Conservation (phyloP, 306 rosid species). For the Arachis hypogaea region DNA sequence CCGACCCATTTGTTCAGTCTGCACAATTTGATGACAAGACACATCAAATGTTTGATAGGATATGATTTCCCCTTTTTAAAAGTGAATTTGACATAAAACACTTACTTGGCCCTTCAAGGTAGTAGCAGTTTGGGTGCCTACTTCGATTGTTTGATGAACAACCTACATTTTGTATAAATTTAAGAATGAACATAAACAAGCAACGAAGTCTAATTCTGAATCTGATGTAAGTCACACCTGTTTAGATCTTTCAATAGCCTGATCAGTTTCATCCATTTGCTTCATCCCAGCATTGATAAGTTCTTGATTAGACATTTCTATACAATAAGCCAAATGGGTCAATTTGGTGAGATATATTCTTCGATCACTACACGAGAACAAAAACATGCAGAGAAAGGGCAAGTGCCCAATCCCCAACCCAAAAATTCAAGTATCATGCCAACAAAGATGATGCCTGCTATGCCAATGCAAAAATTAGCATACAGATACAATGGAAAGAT, state of each 20-base stretch:
- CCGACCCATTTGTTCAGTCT: conserved; percentile 99
- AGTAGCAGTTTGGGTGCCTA: conserved; percentile 92
- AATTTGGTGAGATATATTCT: conserved; percentile 29
- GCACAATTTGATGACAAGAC: conserved; percentile 39
- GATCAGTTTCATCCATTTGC: conserved; percentile 97
- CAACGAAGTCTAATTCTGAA: conserved; percentile 10
- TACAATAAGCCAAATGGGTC: conserved; percentile 41
- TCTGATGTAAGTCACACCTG: conserved; percentile 66
- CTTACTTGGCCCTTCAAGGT: conserved; percentile 96
- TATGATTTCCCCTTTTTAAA: conserved; percentile 8
- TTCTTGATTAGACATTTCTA: conserved; percentile 98
- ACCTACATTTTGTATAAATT: conserved; percentile 49
- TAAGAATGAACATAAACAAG: conserved; percentile 36
- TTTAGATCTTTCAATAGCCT: conserved; percentile 84
- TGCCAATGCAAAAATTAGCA: not conserved
- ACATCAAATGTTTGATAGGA: conserved; percentile 37
- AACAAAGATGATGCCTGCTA: not conserved
- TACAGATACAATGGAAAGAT: not conserved
- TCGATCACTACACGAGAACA: not conserved
- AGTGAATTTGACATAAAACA: conserved; percentile 31
- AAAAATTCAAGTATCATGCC: not conserved
- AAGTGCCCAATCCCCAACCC: not conserved
- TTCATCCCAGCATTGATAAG: conserved; percentile 78
- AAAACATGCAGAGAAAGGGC: not conserved
- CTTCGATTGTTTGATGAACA: conserved; percentile 93